Evolutionary conservation across 2,329 filamentous ascomycete genomes (phyloP), one percentile per base, ranked within the genome.

Genomic region (Aspergillus luchuensis): DNA sequence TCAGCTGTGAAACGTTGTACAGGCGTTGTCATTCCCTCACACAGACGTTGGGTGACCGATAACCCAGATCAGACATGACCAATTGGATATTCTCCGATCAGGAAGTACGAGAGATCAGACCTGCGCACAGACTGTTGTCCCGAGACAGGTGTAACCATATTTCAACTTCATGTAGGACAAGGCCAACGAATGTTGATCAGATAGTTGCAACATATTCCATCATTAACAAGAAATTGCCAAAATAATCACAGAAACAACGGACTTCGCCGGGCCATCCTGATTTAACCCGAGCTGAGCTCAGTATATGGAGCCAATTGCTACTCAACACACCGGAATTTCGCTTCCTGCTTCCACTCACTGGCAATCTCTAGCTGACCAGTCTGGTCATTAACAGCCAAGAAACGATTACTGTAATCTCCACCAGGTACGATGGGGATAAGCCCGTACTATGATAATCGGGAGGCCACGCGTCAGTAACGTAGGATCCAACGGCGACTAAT

Each of bases 261-360:
- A n/a, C 15, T 19, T 30, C 47, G 47, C 47, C 8, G 47, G 28
- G 23, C 41, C 28, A 8, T 19, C 23, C 17, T 45, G 47, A 8
- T 19, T 49, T 8, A n/a, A 15, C 23, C 25, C 23, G 45, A 33
- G 25, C 23, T 28, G 23, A 8, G 8, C 17, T 43, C 39, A 23
- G 3, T 13, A 15, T 15, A 28, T 3, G 1, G 5, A 21, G 15
- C 21, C 6, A 19, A n/a, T 25, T 21, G 11, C n/a, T 53, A 53
- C 50, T 39, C 50, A 13, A 59, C 39, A 38, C 43, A 58, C 10
- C 43, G 60, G 43, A 61, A 59, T 21, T 57, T 55, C 19, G 49
- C 56, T 43, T 30, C 47, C 23, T 19, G 11, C 10, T n/a, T 28
- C 58, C 58, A 60, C 11, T 33, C 19, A 5, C 25, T 38, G 5